Percentiles rank a stretch among this genome's conserved stretches.
phyloP scores from a whole-genome alignment of 257 asterid genomes.

The Nicotiana paniculata region DNA sequence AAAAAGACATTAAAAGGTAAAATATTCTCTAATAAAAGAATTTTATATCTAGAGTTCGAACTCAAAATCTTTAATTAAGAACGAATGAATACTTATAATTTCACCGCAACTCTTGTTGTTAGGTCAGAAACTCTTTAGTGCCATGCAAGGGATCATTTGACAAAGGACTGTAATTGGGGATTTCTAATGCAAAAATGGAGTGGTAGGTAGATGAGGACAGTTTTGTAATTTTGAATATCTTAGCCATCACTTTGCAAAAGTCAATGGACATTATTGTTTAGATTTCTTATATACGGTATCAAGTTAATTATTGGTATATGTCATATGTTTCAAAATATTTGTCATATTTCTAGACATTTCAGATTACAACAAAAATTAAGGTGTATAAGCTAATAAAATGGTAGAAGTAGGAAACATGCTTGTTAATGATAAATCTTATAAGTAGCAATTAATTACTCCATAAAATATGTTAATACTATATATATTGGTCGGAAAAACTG shows the following conservation, averaged over 20 bases:
- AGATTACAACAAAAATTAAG: too few relatives aligned
- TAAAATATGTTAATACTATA: too few relatives aligned
- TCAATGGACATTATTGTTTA: neutral
- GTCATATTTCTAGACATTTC: too few relatives aligned
- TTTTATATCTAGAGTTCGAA: fast-evolving
- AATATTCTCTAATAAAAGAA: fast-evolving
- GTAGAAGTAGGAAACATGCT: too few relatives aligned
- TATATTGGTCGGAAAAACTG: too few relatives aligned
- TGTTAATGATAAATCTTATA: too few relatives aligned
- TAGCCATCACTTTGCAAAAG: constrained; percentile 6
- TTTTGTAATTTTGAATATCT: neutral
- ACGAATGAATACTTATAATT: too few relatives aligned
- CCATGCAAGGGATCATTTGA: neutral
- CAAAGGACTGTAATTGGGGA: neutral
- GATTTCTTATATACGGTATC: neutral
- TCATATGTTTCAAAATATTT: neutral
- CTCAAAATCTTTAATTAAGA: too few relatives aligned
- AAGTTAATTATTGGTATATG: neutral
- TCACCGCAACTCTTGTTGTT: fast-evolving
- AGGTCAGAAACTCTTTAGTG: neutral
- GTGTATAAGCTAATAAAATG: too few relatives aligned
- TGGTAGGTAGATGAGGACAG: constrained; percentile 11
- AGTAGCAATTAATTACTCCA: too few relatives aligned
- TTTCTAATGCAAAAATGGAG: neutral
- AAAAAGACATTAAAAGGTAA: fast-evolving